Base-by-base conservation (phyloP, 768 basidiomycete genomes). In the Zangia roseola region DNA sequence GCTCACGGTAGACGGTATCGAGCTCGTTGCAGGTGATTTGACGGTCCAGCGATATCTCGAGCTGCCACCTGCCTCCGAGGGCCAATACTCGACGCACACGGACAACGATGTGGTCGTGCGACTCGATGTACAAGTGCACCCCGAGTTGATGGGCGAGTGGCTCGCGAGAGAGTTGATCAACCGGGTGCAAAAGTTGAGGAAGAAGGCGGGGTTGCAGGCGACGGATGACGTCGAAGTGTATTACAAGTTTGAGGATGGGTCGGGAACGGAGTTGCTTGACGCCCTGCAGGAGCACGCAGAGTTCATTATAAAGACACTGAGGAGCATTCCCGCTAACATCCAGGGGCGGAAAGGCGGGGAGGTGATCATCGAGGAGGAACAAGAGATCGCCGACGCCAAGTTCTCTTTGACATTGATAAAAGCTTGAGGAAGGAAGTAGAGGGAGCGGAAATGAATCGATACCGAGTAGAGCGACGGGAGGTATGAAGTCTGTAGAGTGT, bases 21-120 rank as follows among this genome's bases (percentile, higher is more conserved):
- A 89, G 61, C 83, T 99, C 42, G 78, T 91, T 44, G 76, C 81
- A 50, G 97, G 94, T n/a, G 97, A 99, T 62, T 75, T 99, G 53
- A 77, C 87, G 13, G 90, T 97, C 17, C 88, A 91, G 54, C 86
- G 95, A 4, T 95, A 89, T 69, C 86, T 97, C 54, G 93, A 95
- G 59, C 73, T 91, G 1, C 86, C 83, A 1, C 54, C 83, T 2
- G 67, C 73, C 2, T 71, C 74, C 10, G 78, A 83, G 59, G 80
- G 77, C 40, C 83, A 85, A 55, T 87, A 81, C 56, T 83, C 84
- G 35, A 91, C 88, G 24, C 85, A 94, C 54, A 92, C 93, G 19
- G 91, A 98, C 71, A 90, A 88, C 60, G 94, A 98, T 58, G 94
- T 97, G 43, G 94, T 97, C 41, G 80, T 98, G 53, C 79, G 95